phyloP scores from a whole-genome alignment of 2,329 filamentous ascomycete species.

The Simplicillium aogashimaense region DNA sequence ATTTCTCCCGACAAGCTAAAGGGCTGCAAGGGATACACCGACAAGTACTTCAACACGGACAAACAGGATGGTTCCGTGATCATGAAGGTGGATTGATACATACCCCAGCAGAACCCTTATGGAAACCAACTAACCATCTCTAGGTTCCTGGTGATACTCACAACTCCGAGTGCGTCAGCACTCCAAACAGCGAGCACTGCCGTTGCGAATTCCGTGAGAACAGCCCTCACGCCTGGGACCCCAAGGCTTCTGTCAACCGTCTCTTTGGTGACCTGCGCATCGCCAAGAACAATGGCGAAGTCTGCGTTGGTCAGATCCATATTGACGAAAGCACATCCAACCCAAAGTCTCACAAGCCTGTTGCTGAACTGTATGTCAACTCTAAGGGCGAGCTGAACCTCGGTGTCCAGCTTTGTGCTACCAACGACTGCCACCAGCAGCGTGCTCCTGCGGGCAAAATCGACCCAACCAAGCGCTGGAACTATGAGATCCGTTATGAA shows the following conservation, averaged over 20 bases:
- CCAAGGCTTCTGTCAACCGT: conserved; percentile 19
- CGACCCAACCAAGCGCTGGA: conserved; percentile 19
- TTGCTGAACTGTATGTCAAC: conserved; percentile 28
- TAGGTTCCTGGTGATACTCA: conserved; percentile 18
- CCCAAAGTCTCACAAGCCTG: conserved; percentile 18
- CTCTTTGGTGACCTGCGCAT: conserved; percentile 20
- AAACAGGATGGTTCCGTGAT: conserved; percentile 21
- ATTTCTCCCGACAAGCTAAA: conserved; percentile 19
- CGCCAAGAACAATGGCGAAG: conserved; percentile 22
- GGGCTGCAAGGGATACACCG: conserved; percentile 24
- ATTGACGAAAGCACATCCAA: conserved; percentile 21
- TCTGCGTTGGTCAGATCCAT: conserved; percentile 28
- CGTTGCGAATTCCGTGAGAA: conserved; percentile 30
- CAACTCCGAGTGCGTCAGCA: conserved; percentile 24
- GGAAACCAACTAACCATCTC: too few relatives aligned
- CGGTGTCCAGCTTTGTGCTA: conserved; percentile 25
- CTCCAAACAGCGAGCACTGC: conserved; percentile 28
- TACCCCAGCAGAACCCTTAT: too few relatives aligned
- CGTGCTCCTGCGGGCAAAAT: conserved; percentile 21
- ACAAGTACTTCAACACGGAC: conserved; percentile 24
- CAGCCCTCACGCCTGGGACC: conserved; percentile 20
- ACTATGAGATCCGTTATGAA: conserved; percentile 27
- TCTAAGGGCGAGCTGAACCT: conserved; percentile 20
- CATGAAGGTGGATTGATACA: conserved; percentile 26
- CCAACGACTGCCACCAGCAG: conserved; percentile 16